Evolutionary conservation across 306 rosid genomes (phyloP), one percentile per base, ranked within the genome.

Genomic region (Boehmeria nivea): DNA sequence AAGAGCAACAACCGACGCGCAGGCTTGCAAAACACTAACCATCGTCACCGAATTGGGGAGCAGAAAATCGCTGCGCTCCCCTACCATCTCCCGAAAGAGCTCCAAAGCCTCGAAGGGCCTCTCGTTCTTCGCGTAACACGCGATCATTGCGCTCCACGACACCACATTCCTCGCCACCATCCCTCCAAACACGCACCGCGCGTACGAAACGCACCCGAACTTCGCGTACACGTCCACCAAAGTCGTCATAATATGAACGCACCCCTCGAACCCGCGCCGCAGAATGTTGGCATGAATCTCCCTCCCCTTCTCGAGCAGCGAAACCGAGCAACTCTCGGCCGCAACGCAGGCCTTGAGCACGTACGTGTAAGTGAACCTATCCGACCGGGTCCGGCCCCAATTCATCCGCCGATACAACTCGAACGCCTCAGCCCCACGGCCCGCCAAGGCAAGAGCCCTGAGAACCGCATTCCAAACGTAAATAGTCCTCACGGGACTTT

Each of bases 141-240:
- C 89, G 72, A 87, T 84, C 94, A 84, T 81, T 65, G 95, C 95
- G 77, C 95, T 87, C 95, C 95, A 87, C 10, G 97, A 81, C 57
- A 90, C 95, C 54, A 77, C 79, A 68, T 86, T 90, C 73, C 68
- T 86, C 51, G 42, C 60, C 1, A 82, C 81, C 95, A 90, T 86
- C 9, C 68, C 76, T 62, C 69, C 60, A 51, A 89, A 89, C 31
- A 89, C 97, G 1, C 63, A 66, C 70, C 66, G 61, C 3, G 95
- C 95, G 78, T 76, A 71, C 1, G 75, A 74, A 45, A 80, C 81
- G 68, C 73, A 69, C 64, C 97, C 90, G 58, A 79, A 81, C 66
- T 74, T 86, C 13, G 95, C 88, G 44, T 90, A 90, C 76, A 86
- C 73, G 69, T 90, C 97, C 66, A 90, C 63, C 67, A 90, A 66